phyloP scores from a whole-genome alignment of 2,329 filamentous ascomycete species.

The Hypoxylon sp. region DNA sequence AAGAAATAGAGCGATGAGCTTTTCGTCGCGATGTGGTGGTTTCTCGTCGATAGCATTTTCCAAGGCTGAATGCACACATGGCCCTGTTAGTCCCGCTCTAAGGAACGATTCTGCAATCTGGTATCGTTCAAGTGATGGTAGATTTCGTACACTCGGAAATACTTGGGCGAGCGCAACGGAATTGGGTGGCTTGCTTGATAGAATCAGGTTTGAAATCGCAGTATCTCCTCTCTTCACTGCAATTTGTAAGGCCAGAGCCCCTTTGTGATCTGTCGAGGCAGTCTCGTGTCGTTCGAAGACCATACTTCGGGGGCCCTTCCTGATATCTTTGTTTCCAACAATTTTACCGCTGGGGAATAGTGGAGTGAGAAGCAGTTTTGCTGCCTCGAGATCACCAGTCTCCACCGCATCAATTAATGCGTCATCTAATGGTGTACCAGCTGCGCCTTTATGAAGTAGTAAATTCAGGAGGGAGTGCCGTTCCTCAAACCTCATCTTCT shows the following conservation, averaged over 20 bases:
- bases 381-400: slow-evolving; percentile 63
- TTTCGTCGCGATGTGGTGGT: slow-evolving; percentile 64
- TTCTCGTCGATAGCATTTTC: slow-evolving; percentile 68
- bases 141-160: slow-evolving; percentile 64
- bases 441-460: slow-evolving; percentile 67
- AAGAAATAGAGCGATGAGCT: slow-evolving; percentile 67
- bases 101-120: slow-evolving; percentile 67
- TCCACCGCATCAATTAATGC: slow-evolving; percentile 66
- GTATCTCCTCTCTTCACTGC: slow-evolving; percentile 64
- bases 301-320: slow-evolving; percentile 52
- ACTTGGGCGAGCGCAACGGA: slow-evolving; percentile 63
- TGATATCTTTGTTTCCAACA: slow-evolving; percentile 49
- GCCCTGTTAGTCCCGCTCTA: slow-evolving; percentile 62
- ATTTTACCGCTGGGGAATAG: slow-evolving; percentile 60
- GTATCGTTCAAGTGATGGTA: slow-evolving; percentile 62
- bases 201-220: slow-evolving; percentile 62
- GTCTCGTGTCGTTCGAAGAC: slow-evolving; percentile 62
- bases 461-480: slow-evolving; percentile 62
- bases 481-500: slow-evolving; percentile 62
- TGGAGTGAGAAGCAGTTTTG: slow-evolving; percentile 65
- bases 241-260: slow-evolving; percentile 65
- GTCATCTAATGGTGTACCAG: slow-evolving; percentile 63
- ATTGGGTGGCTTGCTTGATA: slow-evolving; percentile 63
- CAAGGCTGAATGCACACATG: slow-evolving; percentile 65
- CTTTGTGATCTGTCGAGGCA: slow-evolving; percentile 68